These are phyloP conservation scores for Manihot esculenta DNA, from an alignment of 441 rosid genomes.

Conservation along the genomic window DNA sequence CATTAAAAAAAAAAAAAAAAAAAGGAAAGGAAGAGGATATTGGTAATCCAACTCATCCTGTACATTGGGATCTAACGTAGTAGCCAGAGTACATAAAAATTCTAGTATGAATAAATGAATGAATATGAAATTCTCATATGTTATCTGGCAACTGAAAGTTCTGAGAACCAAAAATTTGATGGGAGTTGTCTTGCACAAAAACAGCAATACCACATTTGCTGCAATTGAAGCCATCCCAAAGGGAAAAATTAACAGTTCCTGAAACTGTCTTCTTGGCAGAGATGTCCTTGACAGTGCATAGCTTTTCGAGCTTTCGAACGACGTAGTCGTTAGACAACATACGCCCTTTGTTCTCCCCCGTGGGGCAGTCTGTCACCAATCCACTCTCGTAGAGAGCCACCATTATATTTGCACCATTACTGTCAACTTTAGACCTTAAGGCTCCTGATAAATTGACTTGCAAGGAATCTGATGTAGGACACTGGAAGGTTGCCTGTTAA, in stretches of 20 bases:
- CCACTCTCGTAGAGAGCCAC: slow-evolving; percentile 79
- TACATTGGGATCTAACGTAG: slow-evolving; percentile 21
- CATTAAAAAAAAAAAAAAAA: neutral
- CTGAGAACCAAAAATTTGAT: slow-evolving; percentile 74
- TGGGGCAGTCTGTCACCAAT: slow-evolving; percentile 57
- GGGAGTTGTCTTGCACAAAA: slow-evolving; percentile 61
- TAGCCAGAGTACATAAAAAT: slow-evolving; percentile 1
- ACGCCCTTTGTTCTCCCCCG: slow-evolving; percentile 80
- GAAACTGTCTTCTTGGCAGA: slow-evolving; percentile 60
- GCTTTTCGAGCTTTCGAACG: slow-evolving; percentile 75
- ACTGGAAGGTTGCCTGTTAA: slow-evolving; percentile 60
- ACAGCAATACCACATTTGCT: slow-evolving; percentile 64
- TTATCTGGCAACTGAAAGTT: slow-evolving; percentile 53
- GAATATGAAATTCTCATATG: slow-evolving; percentile 32
- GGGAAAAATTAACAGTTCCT: slow-evolving; percentile 56
- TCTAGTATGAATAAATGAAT: neutral
- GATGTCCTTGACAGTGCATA: slow-evolving; percentile 57
- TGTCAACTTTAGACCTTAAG: slow-evolving; percentile 55
- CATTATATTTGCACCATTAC: slow-evolving; percentile 59
- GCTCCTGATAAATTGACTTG: slow-evolving; percentile 63
- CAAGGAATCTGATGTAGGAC: slow-evolving; percentile 58
- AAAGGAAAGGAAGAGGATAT: slow-evolving; percentile 5
- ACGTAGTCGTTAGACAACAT: slow-evolving; percentile 71
- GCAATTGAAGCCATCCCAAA: slow-evolving; percentile 74
- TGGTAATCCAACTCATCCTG: slow-evolving; percentile 27